Conservation (phyloP, 2,329 filamentous ascomycete species). For the Sclerotinia glacialis region DNA sequence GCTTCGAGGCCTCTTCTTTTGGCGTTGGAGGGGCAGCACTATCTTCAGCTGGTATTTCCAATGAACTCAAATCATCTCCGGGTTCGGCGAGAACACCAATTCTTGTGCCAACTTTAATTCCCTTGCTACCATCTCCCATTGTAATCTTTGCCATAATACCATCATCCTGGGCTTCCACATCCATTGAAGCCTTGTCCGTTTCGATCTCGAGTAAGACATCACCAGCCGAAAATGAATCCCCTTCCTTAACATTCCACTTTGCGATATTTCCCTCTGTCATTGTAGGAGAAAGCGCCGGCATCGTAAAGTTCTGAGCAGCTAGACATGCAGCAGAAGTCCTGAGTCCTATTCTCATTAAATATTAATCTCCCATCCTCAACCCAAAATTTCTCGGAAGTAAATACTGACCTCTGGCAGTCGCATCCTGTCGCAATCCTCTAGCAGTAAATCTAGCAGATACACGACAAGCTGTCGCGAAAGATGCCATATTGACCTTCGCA, state of each 20-base stretch:
- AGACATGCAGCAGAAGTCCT: slow-evolving; percentile 59
- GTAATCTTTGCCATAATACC: slow-evolving; percentile 83
- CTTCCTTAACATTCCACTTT: slow-evolving; percentile 82
- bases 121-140: slow-evolving; percentile 69
- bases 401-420: slow-evolving; percentile 55
- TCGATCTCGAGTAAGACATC: slow-evolving; percentile 90
- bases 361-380: slow-evolving; percentile 16
- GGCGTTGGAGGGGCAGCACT: slow-evolving; percentile 35
- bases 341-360: slow-evolving; percentile 52
- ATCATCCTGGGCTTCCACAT: slow-evolving; percentile 89
- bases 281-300: slow-evolving; percentile 87
- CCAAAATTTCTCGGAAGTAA: slow-evolving; percentile 22
- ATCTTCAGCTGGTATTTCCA: slow-evolving; percentile 74
- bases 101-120: slow-evolving; percentile 71
- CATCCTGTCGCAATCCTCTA: slow-evolving; percentile 53
- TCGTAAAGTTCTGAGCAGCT: slow-evolving; percentile 82
- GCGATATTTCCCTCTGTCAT: slow-evolving; percentile 94
- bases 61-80: slow-evolving; percentile 71
- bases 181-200: slow-evolving; percentile 93
- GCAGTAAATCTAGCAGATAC: slow-evolving; percentile 59
- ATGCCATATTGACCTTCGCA: slow-evolving; percentile 55
- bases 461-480: slow-evolving; percentile 62
- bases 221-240: slow-evolving; percentile 75
- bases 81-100: slow-evolving; percentile 81
- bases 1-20: slow-evolving; percentile 36